Base-by-base conservation (phyloP, 352 stramenopile genomes). In the Phytophthora litchii region DNA sequence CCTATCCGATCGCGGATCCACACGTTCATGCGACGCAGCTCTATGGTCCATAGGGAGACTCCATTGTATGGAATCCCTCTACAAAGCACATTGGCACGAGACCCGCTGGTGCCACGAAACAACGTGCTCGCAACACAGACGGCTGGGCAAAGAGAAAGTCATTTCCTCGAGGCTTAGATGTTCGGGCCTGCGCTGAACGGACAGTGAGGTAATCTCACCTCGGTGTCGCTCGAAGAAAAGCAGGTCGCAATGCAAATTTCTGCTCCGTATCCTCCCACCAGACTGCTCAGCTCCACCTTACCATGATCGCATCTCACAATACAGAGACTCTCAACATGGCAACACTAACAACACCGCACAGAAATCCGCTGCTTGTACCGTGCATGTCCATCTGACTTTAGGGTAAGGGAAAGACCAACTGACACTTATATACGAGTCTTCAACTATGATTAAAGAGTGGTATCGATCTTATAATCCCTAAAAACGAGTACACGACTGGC, bases 381-480 rank as follows among this genome's bases (percentile, higher is more conserved):
- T 49, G 35, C 11, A 3, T 60, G 47, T 42, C 13, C 57, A 52
- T 63, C 64, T 72, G 64, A 46, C 64, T 69, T 61, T 61, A 40
- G 64, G 64, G 52, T 47, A 70, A 49, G 53, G 54, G 53, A 51
- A 52, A 45, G 34, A 1, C 19, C 7, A 13, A n/a, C 5, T 13
- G 23, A 45, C 35, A 7, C 35, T 44, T 43, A 57, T 63, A 54
- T 59, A 54, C 11, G 36, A 0, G 21, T 23, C n/a, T 0, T 3
- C 0, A n/a, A 37, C 41, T 34, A 25, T 5, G 46, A 54, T 41
- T 54, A 43, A 51, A 53, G 40, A 54, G 52, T 47, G 3, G 11
- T 9, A 50, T 17, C 14, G 34, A 17, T 19, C 16, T 54, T 32
- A 19, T 35, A 13, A 23, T 48, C 2, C 34, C 21, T 65, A 65